phyloP scores from a whole-genome alignment of 331 rosid genomes.

The Spiraea crenata region DNA sequence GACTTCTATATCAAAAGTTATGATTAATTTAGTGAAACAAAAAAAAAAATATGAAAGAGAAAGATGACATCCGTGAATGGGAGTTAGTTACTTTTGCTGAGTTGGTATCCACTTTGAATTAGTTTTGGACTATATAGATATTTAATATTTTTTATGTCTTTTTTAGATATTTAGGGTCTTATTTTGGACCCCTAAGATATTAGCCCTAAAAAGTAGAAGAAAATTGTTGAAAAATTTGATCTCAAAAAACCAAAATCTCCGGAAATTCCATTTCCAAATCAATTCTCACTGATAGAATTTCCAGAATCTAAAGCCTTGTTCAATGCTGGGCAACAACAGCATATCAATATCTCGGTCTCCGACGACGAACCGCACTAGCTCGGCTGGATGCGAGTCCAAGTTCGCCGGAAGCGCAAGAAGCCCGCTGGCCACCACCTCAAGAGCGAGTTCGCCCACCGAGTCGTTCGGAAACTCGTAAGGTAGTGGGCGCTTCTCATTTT shows the following conservation, averaged over 20 bases:
- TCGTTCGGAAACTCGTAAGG: neutral
- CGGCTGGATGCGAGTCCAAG: slow-evolving; percentile 66
- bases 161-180: too few species aligned
- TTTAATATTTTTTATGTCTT: too few species aligned
- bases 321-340: slow-evolving; percentile 57
- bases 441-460: neutral
- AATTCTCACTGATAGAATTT: neutral
- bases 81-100: too few species aligned
- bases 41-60: too few species aligned
- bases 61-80: too few species aligned
- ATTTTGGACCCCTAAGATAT: too few species aligned
- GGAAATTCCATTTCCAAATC: neutral
- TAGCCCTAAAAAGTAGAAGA: too few species aligned
- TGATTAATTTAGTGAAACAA: too few species aligned
- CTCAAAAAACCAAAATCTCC: neutral
- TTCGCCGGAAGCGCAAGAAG: slow-evolving; percentile 75
- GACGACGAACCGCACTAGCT: slow-evolving; percentile 79
- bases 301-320: neutral
- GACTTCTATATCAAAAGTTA: too few species aligned
- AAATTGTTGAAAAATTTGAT: neutral
- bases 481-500: slow-evolving; percentile 28
- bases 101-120: too few species aligned
- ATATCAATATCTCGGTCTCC: slow-evolving; percentile 60
- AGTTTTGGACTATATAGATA: too few species aligned
- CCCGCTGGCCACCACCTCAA: slow-evolving; percentile 16